Base-by-base conservation (phyloP, 2,329 filamentous ascomycete species). In the Pseudogymnoascus sp. region DNA sequence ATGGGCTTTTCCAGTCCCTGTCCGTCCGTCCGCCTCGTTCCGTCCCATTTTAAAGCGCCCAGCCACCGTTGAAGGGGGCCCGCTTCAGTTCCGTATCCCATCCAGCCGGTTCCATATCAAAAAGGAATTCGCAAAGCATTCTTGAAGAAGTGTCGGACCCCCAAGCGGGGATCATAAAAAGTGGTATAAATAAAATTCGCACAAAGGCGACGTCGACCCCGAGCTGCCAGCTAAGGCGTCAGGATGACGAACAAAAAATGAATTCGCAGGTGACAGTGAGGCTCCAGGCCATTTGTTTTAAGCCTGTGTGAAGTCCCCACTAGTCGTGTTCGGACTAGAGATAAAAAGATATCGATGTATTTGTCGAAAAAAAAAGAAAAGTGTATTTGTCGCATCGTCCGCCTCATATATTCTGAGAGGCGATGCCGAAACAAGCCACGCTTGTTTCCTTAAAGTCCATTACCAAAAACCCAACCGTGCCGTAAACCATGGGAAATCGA, bases 251-350 rank as follows among this genome's bases (percentile, higher is more conserved):
- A 21, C 17, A 54, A 13, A 54, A 54, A 21, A 13, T 33, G 47
- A 54, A 54, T 54, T 54, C 47, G 47, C 47, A 54, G 47, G 47
- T 54, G 47, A 54, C 47, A 54, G 47, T 54, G 47, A 54, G 47
- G 47, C 47, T 54, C 47, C 47, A 54, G 47, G 47, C 29, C 47
- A 54, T 54, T 7, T 54, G 47, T 54, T 54, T 54, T 54, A 35
- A 54, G 47, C 47, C 47, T 54, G 47, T 54, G 33, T 6, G 47
- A 33, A 54, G 47, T 33, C 47, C 47, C 29, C 47, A 54, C 47
- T 54, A 54, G 47, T 54, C 29, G 29, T 54, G 29, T 33, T 54
- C 29, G 47, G 29, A 33, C 47, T 15, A 54, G 29, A 54, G 47
- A 54, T 29, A 29, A 54, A 54, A 15, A 54, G 29, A 54, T 54